Evolutionary conservation across 139 green algal species (phyloP), one percentile per base, ranked within the genome.

Genomic region (Microglena sp.): DNA sequence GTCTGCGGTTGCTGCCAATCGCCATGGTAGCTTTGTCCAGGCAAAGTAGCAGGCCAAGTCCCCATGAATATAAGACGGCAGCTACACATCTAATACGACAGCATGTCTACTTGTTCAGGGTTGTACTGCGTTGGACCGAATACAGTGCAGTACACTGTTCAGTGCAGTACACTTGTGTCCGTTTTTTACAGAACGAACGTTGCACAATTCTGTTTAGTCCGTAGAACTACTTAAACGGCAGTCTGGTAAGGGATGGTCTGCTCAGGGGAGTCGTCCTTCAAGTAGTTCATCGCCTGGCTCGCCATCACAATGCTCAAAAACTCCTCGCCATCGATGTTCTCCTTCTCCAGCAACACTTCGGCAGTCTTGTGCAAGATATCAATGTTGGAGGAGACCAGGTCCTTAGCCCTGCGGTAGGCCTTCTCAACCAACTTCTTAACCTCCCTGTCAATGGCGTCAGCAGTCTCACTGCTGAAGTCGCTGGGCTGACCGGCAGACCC

Each of bases 321-420:
- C 74, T 80, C 74, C 29, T 81, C 93, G 15, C 94, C 94, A 73
- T 98, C 94, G 45, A 99, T 92, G 70, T 92, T 95, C 84, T 99
- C 94, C 78, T 95, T 93, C 84, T 99, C 94, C 61, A 99, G 71
- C 45, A 99, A 78, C 46, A 96, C 77, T 2, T 87, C 89, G 1
- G 94, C 90, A 60, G 80, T 80, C 68, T 80, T 80, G 84, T 99
- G 93, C 73, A 99, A 78, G 27, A 97, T 77, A 31, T 88, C 70
- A 33, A 98, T 96, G 82, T 99, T 96, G 53, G 46, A 77, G 60
- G 82, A 62, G 35, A 98, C 60, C 63, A 97, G 72, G 70, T 98
- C 94, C 91, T 97, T 99, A 24, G 91, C 92, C 31, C 94, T 82
- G 43, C 89, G 74, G 85, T 99, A 99, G 0, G 94, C 94, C 26